Base-by-base conservation (phyloP, 192 early-diverging fungal species). In the Backusella circina region DNA sequence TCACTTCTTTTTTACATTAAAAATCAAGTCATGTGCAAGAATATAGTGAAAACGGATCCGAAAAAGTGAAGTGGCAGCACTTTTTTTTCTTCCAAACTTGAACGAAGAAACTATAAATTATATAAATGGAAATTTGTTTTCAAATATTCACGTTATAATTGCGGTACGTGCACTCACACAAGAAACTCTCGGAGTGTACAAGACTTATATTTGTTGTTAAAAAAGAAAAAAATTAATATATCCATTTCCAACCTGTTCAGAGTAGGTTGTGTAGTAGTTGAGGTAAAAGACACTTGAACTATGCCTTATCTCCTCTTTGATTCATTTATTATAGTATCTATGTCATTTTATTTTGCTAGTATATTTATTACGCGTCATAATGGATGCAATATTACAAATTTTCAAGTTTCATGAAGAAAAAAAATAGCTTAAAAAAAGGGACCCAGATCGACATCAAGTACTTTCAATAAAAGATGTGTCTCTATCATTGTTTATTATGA, bases 191-290 rank as follows among this genome's bases (percentile, higher is more conserved):
- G 54, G 54, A 61, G 54, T 23, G 54, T 61, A 61, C 54, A 61
- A 61, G 18, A 47, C 39, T 16, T 41, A 18, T 47, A 47, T 47
- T 47, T 47, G 18, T 47, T 47, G 44, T 47, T 47, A 47, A 41
- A 41, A 41, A 41, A 15, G n/a, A n/a, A n/a, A 7, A n/a, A 47
- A 47, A 47, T 47, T 47, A 47, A 47, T 47, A n/a, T 47, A 47
- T 47, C 44, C 44, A 47, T 47, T 47, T 86, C 95, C 33, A 93
- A 95, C 64, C 92, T 94, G 38, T 83, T 88, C 18, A 47, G n/a
- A 16, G 18, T 47, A 18, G n/a, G 44, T 51, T 87, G 82, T 30
- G 67, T 76, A 12, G 81, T 81, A 21, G 57, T 78, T 4, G 72
- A 67, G 5, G 33, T 38, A 69, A 16, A 69, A 37, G 37, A 26